Conservation (phyloP, 768 basidiomycete genomes). For the Leccinum incarnatum region DNA sequence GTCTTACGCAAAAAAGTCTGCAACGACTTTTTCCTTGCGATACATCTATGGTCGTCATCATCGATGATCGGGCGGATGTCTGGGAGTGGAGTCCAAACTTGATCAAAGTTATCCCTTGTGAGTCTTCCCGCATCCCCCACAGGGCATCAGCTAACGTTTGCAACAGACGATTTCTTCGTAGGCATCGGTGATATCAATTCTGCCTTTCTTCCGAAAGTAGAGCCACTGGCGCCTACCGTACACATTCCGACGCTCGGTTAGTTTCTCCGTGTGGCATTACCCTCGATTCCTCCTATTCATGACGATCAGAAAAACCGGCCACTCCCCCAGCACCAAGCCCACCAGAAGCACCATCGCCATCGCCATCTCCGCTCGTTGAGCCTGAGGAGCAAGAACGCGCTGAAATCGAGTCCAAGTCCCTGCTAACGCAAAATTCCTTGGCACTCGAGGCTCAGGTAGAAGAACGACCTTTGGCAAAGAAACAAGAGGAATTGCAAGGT, state of each 20-base stretch:
- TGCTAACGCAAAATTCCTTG: slow-evolving; percentile 68
- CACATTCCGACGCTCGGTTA: slow-evolving; percentile 24
- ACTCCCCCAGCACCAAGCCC: slow-evolving; percentile 18
- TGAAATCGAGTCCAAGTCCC: slow-evolving; percentile 49
- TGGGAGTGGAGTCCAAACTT: slow-evolving; percentile 99
- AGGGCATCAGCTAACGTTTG: slow-evolving; percentile 1
- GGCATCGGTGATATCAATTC: slow-evolving; percentile 99
- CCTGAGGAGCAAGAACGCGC: slow-evolving; percentile 44
- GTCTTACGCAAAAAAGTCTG: slow-evolving; percentile 88
- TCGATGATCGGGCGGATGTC: slow-evolving; percentile 97
- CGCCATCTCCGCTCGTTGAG: slow-evolving; percentile 10
- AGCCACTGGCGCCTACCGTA: slow-evolving; percentile 38
- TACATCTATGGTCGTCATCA: slow-evolving; percentile 98
- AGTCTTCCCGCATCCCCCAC: slow-evolving; percentile 24
- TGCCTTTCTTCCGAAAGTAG: slow-evolving; percentile 81
- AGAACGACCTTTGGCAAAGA: slow-evolving; percentile 82
- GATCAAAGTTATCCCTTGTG: slow-evolving; percentile 95
- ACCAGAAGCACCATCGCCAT: slow-evolving; percentile 9
- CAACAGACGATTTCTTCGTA: slow-evolving; percentile 91
- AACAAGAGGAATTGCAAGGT: slow-evolving; percentile 74
- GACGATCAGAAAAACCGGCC: slow-evolving; percentile 20
- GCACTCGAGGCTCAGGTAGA: slow-evolving; percentile 83
- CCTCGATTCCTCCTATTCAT: slow-evolving; percentile 1
- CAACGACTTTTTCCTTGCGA: slow-evolving; percentile 94
- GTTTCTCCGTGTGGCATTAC: slow-evolving; percentile 2